Percentiles rank a stretch among this genome's conserved stretches.
Evolutionary conservation across 2,329 filamentous ascomycete genomes (phyloP).

Genomic region (Myrmaecium sp.): DNA sequence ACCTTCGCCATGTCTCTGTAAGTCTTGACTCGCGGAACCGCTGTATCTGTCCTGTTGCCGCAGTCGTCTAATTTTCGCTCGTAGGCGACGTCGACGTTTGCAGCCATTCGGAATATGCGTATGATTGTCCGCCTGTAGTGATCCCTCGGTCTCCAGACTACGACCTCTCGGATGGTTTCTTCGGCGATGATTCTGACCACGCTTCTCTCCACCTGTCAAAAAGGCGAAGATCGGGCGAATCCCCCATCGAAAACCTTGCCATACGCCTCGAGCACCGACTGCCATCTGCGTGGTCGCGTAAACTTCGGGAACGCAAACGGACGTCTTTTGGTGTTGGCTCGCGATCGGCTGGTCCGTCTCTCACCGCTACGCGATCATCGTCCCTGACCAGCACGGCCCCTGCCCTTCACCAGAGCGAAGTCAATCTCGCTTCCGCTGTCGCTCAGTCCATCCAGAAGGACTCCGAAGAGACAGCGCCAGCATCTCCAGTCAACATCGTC

Average conservation of each 20-base stretch:
- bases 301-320: conserved; percentile 34
- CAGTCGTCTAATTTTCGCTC: conserved; percentile 8
- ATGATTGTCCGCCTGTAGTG: conserved; percentile 22
- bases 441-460: no score
- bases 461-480: conserved; percentile 10
- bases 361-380: conserved; percentile 60
- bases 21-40: conserved; percentile 20
- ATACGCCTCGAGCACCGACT: conserved; percentile 48
- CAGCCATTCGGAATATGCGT: conserved; percentile 29
- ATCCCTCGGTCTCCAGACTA: conserved; percentile 39
- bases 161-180: conserved; percentile 43
- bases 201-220: conserved; percentile 30
- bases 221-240: conserved; percentile 42
- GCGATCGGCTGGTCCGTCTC: conserved; percentile 31
- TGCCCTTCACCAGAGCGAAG: no score
- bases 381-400: conserved; percentile 25
- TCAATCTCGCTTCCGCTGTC: conserved; percentile 8
- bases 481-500: conserved; percentile 18
- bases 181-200: conserved; percentile 45
- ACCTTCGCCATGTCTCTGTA: conserved; percentile 56
- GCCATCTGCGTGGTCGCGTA: conserved; percentile 35
- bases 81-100: conserved; percentile 44
- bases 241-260: conserved; percentile 44
- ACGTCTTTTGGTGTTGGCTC: conserved; percentile 15
- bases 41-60: conserved; percentile 5